Evolutionary conservation across 1,284 basidiomycete genomes (phyloP), one percentile per base, ranked within the genome.

Genomic region (Pseudomicrostroma phylloplanum): DNA sequence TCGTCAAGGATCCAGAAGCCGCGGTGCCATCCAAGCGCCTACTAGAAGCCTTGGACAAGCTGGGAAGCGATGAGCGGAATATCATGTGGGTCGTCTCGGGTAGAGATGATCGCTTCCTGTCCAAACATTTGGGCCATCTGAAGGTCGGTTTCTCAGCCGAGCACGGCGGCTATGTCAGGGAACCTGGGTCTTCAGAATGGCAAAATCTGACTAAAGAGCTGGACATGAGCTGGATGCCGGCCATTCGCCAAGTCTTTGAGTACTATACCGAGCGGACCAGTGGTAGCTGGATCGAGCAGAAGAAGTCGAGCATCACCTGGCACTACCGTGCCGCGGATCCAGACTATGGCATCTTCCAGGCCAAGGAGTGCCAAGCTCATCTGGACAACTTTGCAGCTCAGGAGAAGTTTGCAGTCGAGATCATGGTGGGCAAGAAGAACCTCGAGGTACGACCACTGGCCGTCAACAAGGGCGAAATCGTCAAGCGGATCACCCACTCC

Each of bases 381-480:
- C 83, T 98, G 59, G 93, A 97, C 84, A 93, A 92, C 80, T 92
- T 79, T 17, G 68, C 68, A 1, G 63, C 80, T 55, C 67, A 70
- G 46, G 70, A 73, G 61, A 71, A 72, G n/a, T 57, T 78, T 39
- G 68, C 80, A 9, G 77, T 80, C 60, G 78, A 81, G 63, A 79
- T 74, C 49, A 67, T 82, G 25, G 80, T 82, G 21, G 94, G 94
- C 41, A 97, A 97, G 84, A 97, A 96, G 87, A 97, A 96, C 80
- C 84, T 98, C 58, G 94, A 98, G 82, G 93, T 96, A 25, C 87
- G 94, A 62, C 94, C 93, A 42, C 84, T 90, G 60, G 92, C 92
- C 0, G 86, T 96, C 72, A 97, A 96, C 85, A 96, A 98, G 85
- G 94, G 94, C 62, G 94, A 97, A 83, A 97, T 97, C 74, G 92